Percentiles rank a stretch among this genome's conserved stretches.
Evolutionary conservation across 192 early-diverging fungal species (phyloP).

Genomic region (Backusella morwellensis): DNA sequence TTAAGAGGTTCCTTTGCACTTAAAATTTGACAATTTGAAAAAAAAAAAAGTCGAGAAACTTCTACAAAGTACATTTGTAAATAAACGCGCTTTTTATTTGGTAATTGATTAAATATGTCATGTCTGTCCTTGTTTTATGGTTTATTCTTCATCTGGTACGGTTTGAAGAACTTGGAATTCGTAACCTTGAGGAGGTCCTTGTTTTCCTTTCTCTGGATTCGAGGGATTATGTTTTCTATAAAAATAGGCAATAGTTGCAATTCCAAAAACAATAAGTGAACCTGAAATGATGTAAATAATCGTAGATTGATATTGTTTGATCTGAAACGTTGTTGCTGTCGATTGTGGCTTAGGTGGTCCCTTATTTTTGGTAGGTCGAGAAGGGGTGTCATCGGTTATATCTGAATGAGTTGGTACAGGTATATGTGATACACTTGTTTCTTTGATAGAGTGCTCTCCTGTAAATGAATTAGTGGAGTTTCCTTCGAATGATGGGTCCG

Average conservation of each 20-base stretch:
- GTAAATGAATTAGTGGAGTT: not conserved
- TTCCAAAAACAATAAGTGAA: slow-evolving; percentile 9
- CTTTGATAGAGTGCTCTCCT: not conserved
- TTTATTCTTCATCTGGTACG: not conserved
- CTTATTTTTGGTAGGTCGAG: slow-evolving; percentile 12
- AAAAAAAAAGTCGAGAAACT: not conserved
- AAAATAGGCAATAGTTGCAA: slow-evolving; percentile 10
- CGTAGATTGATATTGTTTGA: not conserved
- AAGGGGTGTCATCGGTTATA: not conserved
- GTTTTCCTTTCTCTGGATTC: not conserved
- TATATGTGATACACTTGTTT: not conserved
- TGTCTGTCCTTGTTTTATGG: not conserved
- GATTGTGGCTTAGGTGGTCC: not conserved
- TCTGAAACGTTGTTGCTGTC: not conserved
- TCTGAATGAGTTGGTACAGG: not conserved
- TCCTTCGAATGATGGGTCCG: slow-evolving; percentile 18
- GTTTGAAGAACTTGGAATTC: slow-evolving; percentile 18
- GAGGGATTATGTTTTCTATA: not conserved
- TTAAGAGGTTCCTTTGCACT: not conserved
- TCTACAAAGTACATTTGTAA: not conserved
- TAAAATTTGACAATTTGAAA: not conserved
- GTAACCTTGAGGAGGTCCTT: slow-evolving; percentile 11
- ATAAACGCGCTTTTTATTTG: not conserved
- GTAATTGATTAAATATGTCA: not conserved
- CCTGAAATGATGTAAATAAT: slow-evolving; percentile 18